Base-by-base conservation (phyloP, 345 rosid species). In the Melaleuca quinquenervia region DNA sequence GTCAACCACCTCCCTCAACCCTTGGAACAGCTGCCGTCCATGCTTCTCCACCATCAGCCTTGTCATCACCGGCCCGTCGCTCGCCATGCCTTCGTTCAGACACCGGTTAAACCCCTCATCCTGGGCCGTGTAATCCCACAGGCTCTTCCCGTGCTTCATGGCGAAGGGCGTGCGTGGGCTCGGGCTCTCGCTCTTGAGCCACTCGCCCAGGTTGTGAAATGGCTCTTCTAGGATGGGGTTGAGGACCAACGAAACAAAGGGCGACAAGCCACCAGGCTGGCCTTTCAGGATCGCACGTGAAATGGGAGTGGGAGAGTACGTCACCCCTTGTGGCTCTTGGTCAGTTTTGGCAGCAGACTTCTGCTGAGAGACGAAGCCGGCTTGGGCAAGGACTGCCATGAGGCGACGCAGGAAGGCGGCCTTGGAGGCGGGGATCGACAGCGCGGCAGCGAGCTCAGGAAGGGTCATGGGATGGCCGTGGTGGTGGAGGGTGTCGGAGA, bases 391-490 rank as follows among this genome's bases (percentile, higher is more conserved):
- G 26, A 91, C 53, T 51, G 92, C 89, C 96, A 93, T 93, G 64
- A 92, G 89, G 52, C 94, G 88, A 45, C 83, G 44, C 49, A 92
- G 29, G 83, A 27, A 62, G 21, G 6, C 20, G 6, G 83, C 27
- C 86, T 89, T 92, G 27, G 88, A 21, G 3, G 91, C 83, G 13
- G 78, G 87, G 60, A 92, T 56, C 13, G 76, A 55, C 41, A 92
- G 82, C 0, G 89, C 86, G 11, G 91, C n/a, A 82, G 87, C 87
- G 11, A 93, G 82, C 27, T 88, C 84, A 24, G 87, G 29, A 15
- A 90, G 86, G 14, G 92, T 88, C 83, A 92, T 90, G 86, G 91
- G 93, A 26, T 86, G 87, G 83, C 90, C 91, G 53, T 90, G 93
- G 86, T 55, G 82, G 88, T 91, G 92, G 85, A 93, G 84, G 86